A percentile compares a stretch with the other conserved stretches of the same genome.
Evolutionary conservation across 1,284 basidiomycete genomes (phyloP).

Genomic region (Fomitopsis pinicola): DNA sequence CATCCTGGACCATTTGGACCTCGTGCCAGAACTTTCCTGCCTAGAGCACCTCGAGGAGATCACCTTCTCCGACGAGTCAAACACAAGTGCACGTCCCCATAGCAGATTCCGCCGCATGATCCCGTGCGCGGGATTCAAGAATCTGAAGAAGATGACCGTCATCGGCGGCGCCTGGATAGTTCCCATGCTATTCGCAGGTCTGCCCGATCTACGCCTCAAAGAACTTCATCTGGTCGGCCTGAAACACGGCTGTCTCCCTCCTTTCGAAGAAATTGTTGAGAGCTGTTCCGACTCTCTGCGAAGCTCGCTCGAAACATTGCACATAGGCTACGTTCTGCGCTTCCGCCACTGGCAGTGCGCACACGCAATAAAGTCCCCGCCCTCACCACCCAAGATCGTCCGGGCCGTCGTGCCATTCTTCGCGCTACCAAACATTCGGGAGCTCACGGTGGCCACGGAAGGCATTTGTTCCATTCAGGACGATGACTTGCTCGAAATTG

Average conservation of each 20-base stretch:
- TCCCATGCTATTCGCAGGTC: background rate
- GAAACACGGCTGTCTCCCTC: background rate
- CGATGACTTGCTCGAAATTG: background rate
- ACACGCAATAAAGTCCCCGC: too few species aligned
- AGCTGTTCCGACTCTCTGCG: too few species aligned
- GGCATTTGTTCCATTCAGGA: background rate
- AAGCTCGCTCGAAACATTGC: too few species aligned
- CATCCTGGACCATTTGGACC: too few species aligned
- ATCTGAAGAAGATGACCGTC: background rate
- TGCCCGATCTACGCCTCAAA: background rate
- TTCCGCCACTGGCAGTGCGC: too few species aligned
- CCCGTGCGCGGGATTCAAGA: background rate
- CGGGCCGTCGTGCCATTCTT: background rate
- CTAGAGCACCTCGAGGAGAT: background rate
- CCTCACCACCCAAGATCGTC: background rate
- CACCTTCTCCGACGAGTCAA: too few species aligned
- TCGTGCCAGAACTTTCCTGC: too few species aligned
- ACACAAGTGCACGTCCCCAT: too few species aligned
- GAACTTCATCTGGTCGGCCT: background rate
- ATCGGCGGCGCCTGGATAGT: background rate
- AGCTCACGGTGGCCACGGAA: background rate
- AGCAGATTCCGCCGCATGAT: too few species aligned
- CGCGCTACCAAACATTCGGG: background rate
- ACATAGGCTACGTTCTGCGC: too few species aligned
- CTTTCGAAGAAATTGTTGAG: background rate